These are phyloP conservation scores for Myxozyma kluyveri DNA, from an alignment of 805 yeast genomes.

Conservation along the genomic window DNA sequence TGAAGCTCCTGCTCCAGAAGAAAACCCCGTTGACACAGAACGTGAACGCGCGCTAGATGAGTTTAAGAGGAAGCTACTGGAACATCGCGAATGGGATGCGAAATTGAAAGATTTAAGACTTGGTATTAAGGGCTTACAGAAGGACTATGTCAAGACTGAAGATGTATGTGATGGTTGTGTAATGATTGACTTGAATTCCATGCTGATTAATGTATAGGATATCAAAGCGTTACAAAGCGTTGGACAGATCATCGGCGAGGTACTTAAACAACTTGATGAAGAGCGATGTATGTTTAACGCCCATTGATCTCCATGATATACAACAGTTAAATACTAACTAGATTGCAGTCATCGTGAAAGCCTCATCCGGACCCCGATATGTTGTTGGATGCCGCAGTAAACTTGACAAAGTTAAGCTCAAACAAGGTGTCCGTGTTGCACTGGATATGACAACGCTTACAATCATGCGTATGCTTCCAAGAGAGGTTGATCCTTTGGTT, in stretches of 20 bases:
- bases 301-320: background rate
- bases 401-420: conserved; percentile 73
- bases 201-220: conserved; percentile 44
- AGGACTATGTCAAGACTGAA: conserved; percentile 86
- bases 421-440: conserved; percentile 94
- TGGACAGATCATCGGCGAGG: conserved; percentile 97
- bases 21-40: conserved; percentile 52
- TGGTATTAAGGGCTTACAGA: conserved; percentile 78
- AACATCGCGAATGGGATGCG: conserved; percentile 93
- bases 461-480: conserved; percentile 93
- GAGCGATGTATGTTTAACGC: conserved; percentile 58
- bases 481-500: conserved; percentile 97
- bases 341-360: conserved; percentile 70
- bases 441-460: conserved; percentile 96
- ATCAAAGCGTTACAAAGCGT: conserved; percentile 95
- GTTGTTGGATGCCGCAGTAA: conserved; percentile 97
- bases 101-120: conserved; percentile 79
- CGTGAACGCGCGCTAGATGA: conserved; percentile 73
- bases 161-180: conserved; percentile 42
- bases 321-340: conserved; percentile 4
- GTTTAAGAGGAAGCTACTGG: conserved; percentile 80
- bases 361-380: conserved; percentile 94
- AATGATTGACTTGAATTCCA: background rate
- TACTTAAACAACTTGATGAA: conserved; percentile 88
- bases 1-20: conserved; percentile 3